Evolutionary conservation across 768 basidiomycete genomes (phyloP).

Genomic region (Pisolithus orientalis): DNA sequence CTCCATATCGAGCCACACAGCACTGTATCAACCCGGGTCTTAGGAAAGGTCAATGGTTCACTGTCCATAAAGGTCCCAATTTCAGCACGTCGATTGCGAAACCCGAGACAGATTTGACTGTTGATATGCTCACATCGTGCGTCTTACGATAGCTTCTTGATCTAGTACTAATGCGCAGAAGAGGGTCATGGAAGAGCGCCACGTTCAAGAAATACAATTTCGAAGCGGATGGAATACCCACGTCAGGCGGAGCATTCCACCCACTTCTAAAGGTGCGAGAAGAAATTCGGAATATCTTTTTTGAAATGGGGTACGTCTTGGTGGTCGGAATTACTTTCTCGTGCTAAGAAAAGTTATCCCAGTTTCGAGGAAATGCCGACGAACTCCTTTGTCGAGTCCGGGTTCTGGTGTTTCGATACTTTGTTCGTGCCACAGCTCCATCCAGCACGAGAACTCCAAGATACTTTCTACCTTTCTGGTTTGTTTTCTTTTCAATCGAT

Average conservation of each 20-base stretch:
- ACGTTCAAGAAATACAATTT: slow-evolving; percentile 99
- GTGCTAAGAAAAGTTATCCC: slow-evolving; percentile 4
- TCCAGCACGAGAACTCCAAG: slow-evolving; percentile 94
- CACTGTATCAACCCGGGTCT: slow-evolving; percentile 1
- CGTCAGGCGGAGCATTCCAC: slow-evolving; percentile 88
- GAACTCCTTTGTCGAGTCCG: slow-evolving; percentile 90
- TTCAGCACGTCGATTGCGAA: slow-evolving; percentile 91
- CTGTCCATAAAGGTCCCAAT: slow-evolving; percentile 72
- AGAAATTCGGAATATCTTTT: slow-evolving; percentile 95
- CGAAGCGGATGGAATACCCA: slow-evolving; percentile 88
- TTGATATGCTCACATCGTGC: slow-evolving; percentile 89
- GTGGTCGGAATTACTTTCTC: background rate
- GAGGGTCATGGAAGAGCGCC: slow-evolving; percentile 91
- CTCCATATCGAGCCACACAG: background rate
- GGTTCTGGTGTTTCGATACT: slow-evolving; percentile 99
- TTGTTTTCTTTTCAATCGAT: slow-evolving; percentile 6
- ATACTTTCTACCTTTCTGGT: slow-evolving; percentile 98
- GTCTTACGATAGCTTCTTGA: slow-evolving; percentile 16
- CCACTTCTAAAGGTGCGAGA: slow-evolving; percentile 96
- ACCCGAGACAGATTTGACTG: slow-evolving; percentile 93
- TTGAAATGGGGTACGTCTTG: slow-evolving; percentile 87
- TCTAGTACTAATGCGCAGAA: slow-evolving; percentile 25
- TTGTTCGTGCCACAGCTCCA: slow-evolving; percentile 99
- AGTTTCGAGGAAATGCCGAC: slow-evolving; percentile 99
- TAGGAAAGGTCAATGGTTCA: slow-evolving; percentile 96